Evolutionary conservation across 108 stramenopile species (phyloP).

Genomic region (Nitzschia putrida): DNA sequence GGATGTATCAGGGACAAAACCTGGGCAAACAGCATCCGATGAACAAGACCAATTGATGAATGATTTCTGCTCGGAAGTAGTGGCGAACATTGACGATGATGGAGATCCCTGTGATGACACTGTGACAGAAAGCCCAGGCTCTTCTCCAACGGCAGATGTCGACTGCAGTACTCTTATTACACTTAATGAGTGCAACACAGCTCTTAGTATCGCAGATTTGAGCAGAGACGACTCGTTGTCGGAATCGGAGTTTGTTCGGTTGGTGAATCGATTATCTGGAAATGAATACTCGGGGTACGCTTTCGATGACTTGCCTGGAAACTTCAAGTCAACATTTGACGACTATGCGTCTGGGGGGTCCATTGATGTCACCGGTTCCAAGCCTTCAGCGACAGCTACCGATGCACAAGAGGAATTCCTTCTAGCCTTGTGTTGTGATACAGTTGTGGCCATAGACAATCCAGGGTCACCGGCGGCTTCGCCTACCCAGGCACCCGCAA

Average conservation of each 20-base stretch:
- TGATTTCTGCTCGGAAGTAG: conserved; percentile 27
- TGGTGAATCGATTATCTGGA: conserved; percentile 40
- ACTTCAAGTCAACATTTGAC: conserved; percentile 31
- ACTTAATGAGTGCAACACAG: conserved; percentile 28
- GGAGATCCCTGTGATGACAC: not conserved
- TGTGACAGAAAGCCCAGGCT: conserved; percentile 15
- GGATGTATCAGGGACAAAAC: conserved; percentile 37
- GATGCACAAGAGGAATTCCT: conserved; percentile 31
- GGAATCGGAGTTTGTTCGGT: conserved; percentile 40
- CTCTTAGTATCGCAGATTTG: conserved; percentile 35
- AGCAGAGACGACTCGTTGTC: conserved; percentile 33
- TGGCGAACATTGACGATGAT: not conserved
- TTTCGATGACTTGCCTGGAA: conserved; percentile 32
- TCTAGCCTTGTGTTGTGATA: conserved; percentile 29
- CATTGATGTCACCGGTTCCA: conserved; percentile 35
- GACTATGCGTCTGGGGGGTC: conserved; percentile 12
- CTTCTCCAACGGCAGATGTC: not conserved
- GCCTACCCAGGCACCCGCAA: conserved; percentile 23
- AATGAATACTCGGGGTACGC: conserved; percentile 15
- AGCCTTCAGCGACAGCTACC: conserved; percentile 19
- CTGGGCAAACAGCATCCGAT: conserved; percentile 24
- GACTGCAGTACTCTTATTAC: conserved; percentile 27
- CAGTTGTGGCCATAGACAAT: conserved; percentile 26
- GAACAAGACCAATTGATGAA: conserved; percentile 23
- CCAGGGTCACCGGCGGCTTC: conserved; percentile 20